Evolutionary conservation across 768 basidiomycete genomes (phyloP).

Genomic region (Chiua virens): DNA sequence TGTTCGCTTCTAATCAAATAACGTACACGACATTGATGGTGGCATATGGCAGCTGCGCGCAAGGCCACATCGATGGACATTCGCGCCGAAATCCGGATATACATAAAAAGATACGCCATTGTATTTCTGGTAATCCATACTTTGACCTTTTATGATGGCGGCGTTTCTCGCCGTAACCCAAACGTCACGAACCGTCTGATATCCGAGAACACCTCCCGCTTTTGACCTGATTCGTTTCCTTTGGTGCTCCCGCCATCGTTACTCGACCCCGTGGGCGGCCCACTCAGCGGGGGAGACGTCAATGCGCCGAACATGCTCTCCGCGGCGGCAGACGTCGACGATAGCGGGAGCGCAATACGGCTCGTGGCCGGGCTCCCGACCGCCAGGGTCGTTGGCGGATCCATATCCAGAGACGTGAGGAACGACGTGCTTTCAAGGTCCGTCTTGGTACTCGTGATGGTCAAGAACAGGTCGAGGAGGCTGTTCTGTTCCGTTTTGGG

Average conservation of each 20-base stretch:
- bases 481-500: slow-evolving; percentile 83
- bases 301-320: slow-evolving; percentile 64
- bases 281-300: slow-evolving; percentile 59
- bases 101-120: neutral
- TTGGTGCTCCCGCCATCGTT: slow-evolving; percentile 38
- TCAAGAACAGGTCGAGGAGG: slow-evolving; percentile 88
- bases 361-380: slow-evolving; percentile 67
- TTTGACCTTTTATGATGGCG: slow-evolving; percentile 18
- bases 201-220: slow-evolving; percentile 85
- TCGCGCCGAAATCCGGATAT: neutral
- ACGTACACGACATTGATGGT: slow-evolving; percentile 7
- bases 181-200: slow-evolving; percentile 88
- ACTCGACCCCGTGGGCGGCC: slow-evolving; percentile 63
- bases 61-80: neutral
- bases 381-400: slow-evolving; percentile 62
- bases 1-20: neutral
- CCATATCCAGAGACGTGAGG: slow-evolving; percentile 94
- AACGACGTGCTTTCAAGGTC: slow-evolving; percentile 91
- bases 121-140: neutral
- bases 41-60: neutral
- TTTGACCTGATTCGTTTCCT: slow-evolving; percentile 45
- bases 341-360: slow-evolving; percentile 53
- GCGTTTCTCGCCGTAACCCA: slow-evolving; percentile 74
- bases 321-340: slow-evolving; percentile 26
- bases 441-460: slow-evolving; percentile 87